phyloP scores from a whole-genome alignment of 1,284 basidiomycete genomes.

The Fomitopsis betulina region DNA sequence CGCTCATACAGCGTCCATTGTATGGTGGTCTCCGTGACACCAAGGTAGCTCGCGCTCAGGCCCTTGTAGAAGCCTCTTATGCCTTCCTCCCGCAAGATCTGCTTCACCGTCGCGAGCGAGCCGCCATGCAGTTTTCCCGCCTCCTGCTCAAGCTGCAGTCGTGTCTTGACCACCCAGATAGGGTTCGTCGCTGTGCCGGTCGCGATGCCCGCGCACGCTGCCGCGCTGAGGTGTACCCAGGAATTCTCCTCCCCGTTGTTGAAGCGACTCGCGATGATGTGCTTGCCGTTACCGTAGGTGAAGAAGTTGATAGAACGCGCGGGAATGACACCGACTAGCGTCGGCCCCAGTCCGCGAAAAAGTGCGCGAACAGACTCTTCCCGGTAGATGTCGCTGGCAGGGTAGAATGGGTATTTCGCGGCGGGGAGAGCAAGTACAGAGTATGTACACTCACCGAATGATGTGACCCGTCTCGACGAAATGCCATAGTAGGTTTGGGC shows the following conservation, averaged over 20 bases:
- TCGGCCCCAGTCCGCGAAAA: constrained; percentile 94
- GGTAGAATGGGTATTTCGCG: neutral
- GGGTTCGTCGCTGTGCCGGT: constrained; percentile 94
- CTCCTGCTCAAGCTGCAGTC: constrained; percentile 66
- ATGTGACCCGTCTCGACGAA: constrained; percentile 95
- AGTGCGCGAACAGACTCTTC: constrained; percentile 88
- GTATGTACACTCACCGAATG: constrained; percentile 55
- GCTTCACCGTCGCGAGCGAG: constrained; percentile 58
- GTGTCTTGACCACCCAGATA: constrained; percentile 98
- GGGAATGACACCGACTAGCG: constrained; percentile 92
- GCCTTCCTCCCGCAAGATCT: constrained; percentile 82
- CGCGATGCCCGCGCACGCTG: constrained; percentile 80
- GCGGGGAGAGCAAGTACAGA: neutral
- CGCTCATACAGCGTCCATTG: constrained; percentile 97
- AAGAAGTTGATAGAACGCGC: constrained; percentile 98
- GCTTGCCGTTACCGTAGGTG: constrained; percentile 97
- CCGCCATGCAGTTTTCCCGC: constrained; percentile 39
- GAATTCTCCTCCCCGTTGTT: constrained; percentile 83
- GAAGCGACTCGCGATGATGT: constrained; percentile 80
- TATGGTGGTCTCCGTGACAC: constrained; percentile 95
- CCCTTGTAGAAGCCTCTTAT: constrained; percentile 92
- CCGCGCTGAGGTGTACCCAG: constrained; percentile 82
- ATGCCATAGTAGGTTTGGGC: constrained; percentile 72
- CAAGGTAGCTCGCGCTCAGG: constrained; percentile 90
- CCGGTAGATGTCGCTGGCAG: constrained; percentile 77